phyloP scores from a whole-genome alignment of 768 basidiomycete species.

The Podaxis sp. region DNA sequence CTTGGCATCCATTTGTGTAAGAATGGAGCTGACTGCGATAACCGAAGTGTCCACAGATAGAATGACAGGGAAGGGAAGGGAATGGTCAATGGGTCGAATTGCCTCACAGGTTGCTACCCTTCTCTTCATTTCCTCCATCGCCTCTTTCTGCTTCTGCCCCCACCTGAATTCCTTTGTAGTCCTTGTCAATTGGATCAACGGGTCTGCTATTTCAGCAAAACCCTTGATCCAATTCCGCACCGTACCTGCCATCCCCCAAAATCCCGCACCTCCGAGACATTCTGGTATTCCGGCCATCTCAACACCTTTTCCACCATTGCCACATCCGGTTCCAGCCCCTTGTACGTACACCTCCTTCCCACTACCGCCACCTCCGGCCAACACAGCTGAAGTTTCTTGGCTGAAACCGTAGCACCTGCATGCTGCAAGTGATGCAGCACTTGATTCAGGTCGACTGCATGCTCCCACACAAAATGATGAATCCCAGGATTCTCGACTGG shows the following conservation, averaged over 20 bases:
- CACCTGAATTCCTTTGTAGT: constrained; percentile 31
- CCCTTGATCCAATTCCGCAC: constrained; percentile 26
- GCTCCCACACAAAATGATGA: constrained; percentile 39
- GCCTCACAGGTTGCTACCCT: constrained; percentile 24
- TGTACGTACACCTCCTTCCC: constrained; percentile 26
- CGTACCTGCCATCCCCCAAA: constrained; percentile 29
- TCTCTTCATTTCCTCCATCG: constrained; percentile 27
- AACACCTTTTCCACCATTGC: constrained; percentile 19
- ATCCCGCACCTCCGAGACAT: constrained; percentile 22
- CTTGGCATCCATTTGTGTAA: no score
- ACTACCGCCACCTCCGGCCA: constrained; percentile 20
- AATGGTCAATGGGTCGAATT: constrained; percentile 27
- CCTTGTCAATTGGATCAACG: constrained; percentile 20
- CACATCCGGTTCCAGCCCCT: constrained; percentile 27
- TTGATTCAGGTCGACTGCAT: constrained; percentile 29
- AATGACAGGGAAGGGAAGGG: constrained; percentile 15
- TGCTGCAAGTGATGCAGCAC: constrained; percentile 31
- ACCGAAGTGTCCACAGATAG: no score
- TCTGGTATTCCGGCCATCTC: constrained; percentile 16
- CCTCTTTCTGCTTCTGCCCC: constrained; percentile 20
- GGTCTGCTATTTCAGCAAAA: constrained; percentile 21
- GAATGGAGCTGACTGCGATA: no score
- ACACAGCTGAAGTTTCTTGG: constrained; percentile 30
- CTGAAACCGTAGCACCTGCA: constrained; percentile 33
- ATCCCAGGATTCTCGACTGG: constrained; percentile 26